phyloP scores from a whole-genome alignment of 257 asterid genomes.

The Gardenia jasminoides region DNA sequence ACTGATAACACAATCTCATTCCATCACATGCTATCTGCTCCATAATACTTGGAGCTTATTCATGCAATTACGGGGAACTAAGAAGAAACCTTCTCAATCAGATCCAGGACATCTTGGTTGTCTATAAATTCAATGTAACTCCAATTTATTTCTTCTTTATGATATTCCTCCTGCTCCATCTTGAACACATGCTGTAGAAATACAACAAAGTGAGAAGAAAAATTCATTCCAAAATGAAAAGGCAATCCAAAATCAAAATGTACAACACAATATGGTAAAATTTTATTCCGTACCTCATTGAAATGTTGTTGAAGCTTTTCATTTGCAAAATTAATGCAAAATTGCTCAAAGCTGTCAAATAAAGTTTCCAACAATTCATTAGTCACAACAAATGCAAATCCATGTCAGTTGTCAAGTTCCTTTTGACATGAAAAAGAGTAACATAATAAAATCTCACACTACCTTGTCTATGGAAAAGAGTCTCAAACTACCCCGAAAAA shows the following conservation, averaged over 20 bases:
- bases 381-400: constrained; percentile 9
- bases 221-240: constrained; percentile 10
- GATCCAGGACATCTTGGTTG: constrained; percentile 98
- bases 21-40: neutral
- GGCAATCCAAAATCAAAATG: constrained; percentile 21
- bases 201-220: constrained; percentile 16
- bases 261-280: constrained; percentile 21
- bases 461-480: neutral
- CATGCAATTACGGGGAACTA: neutral
- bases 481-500: neutral
- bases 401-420: neutral
- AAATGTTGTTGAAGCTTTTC: constrained; percentile 99
- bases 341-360: constrained; percentile 88
- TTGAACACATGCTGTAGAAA: constrained; percentile 91
- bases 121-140: constrained; percentile 98
- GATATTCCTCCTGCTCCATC: constrained; percentile 99
- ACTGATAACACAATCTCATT: no score
- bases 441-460: neutral
- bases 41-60: neutral
- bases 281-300: constrained; percentile 69
- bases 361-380: constrained; percentile 14
- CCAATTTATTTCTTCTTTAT: constrained; percentile 88
- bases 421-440: neutral
- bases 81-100: constrained; percentile 83
- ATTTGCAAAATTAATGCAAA: constrained; percentile 97